phyloP scores from a whole-genome alignment of 345 rosid genomes.

The Noccaea caerulescens region DNA sequence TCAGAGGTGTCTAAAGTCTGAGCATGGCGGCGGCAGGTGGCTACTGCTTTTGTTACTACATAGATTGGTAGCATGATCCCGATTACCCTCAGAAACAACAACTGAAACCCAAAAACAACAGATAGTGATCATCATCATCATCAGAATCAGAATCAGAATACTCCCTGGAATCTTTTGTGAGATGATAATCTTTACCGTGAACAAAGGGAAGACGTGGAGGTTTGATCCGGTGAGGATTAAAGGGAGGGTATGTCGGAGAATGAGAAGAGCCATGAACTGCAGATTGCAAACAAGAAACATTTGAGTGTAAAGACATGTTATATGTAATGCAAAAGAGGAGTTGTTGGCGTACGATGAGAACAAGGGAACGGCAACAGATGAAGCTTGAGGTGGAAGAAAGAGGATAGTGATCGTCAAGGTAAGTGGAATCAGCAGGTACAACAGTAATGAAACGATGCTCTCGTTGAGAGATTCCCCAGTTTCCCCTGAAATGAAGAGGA shows the following conservation, averaged over 20 bases:
- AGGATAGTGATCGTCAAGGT: constrained; percentile 55
- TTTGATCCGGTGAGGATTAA: constrained; percentile 51
- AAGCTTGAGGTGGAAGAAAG: constrained; percentile 60
- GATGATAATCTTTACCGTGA: constrained; percentile 47
- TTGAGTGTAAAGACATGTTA: constrained; percentile 18
- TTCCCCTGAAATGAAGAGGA: constrained; percentile 88
- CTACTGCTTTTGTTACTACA: constrained; percentile 54
- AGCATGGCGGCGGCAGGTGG: constrained; percentile 54
- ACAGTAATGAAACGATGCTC: constrained; percentile 64
- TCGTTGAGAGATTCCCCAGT: constrained; percentile 75
- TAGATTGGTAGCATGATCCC: constrained; percentile 81
- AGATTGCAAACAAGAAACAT: constrained; percentile 15
- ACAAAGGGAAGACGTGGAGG: constrained; percentile 58
- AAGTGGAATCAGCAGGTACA: constrained; percentile 66
- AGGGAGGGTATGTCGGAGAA: constrained; percentile 79
- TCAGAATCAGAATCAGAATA: too few relatives aligned
- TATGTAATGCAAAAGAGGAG: neutral
- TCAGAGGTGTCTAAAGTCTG: constrained; percentile 35
- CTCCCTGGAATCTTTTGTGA: neutral
- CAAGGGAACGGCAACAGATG: constrained; percentile 63
- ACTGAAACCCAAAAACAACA: constrained; percentile 43
- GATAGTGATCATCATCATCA: neutral
- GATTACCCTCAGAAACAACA: constrained; percentile 57
- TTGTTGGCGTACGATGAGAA: constrained; percentile 56
- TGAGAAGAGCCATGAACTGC: constrained; percentile 86